Evolutionary conservation across 805 yeast genomes (phyloP).

Genomic region (Yarrowia divulgata): DNA sequence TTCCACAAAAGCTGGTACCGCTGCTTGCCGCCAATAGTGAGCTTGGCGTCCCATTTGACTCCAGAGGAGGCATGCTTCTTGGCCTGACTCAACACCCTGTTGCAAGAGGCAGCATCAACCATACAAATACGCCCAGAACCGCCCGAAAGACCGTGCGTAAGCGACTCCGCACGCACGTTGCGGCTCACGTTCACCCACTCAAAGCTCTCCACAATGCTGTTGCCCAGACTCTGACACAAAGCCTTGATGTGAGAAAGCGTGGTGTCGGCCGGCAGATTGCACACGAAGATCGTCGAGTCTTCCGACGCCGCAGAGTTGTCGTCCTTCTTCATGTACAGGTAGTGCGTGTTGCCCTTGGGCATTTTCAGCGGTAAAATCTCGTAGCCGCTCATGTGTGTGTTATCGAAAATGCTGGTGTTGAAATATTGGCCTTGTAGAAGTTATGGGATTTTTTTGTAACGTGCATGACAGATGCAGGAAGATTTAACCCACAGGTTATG

Average conservation of each 20-base stretch:
- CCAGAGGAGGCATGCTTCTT: conserved; percentile 54
- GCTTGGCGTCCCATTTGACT: conserved; percentile 47
- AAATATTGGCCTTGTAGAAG: no score
- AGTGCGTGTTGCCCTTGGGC: conserved; percentile 56
- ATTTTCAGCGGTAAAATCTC: conserved; percentile 35
- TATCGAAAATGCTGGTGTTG: no score
- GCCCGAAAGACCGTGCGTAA: conserved; percentile 40
- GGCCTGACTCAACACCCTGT: conserved; percentile 69
- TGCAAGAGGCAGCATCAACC: conserved; percentile 72
- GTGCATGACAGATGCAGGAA: not conserved
- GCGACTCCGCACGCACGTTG: conserved; percentile 43
- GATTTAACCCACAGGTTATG: not conserved
- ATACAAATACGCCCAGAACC: conserved; percentile 69
- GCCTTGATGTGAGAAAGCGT: conserved; percentile 60
- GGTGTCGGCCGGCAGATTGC: conserved; percentile 76
- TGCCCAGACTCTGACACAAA: conserved; percentile 60
- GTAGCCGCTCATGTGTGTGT: conserved; percentile 39
- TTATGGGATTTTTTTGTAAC: conserved; percentile 8
- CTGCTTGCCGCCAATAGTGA: conserved; percentile 48
- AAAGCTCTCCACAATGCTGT: conserved; percentile 50
- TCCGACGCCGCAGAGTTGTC: conserved; percentile 50
- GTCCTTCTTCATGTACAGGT: conserved; percentile 66
- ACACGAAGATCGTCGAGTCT: conserved; percentile 70
- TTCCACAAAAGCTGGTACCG: conserved; percentile 36
- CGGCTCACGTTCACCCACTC: conserved; percentile 44